Evolutionary conservation across 202 grass and related monocot species (phyloP), one percentile per base, ranked within the genome.

Genomic region (Saccharum hybrid): DNA sequence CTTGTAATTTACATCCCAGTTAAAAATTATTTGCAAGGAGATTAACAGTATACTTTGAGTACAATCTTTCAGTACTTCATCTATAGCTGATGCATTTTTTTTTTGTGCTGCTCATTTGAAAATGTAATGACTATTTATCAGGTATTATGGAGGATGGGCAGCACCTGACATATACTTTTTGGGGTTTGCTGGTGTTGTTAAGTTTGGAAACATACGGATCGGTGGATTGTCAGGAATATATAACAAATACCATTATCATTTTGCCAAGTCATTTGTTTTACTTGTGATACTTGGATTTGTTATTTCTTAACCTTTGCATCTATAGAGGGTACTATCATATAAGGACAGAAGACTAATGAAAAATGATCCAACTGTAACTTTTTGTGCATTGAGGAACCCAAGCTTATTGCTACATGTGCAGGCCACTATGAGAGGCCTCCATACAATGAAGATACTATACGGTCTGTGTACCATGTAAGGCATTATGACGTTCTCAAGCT

Each of bases 101-200:
- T 36, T 46, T 60, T 66, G 66, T 63, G 56, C 14, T 84, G 8
- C 37, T 83, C 8, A 78, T 68, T 81, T 8, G 66, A 23, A 80
- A 80, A 81, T 92, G 42, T 80, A 23, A 66, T 26, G 8, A 51
- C 19, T 83, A 14, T n/a, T 68, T 78, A 36, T 48, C 83, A 98
- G 89, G 85, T 98, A 98, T 64, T 98, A 98, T 86, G 91, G 96
- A 31, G 96, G 96, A 85, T 98, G 96, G 96, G 89, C 89, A 83
- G 93, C 96, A 63, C 89, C 90, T 86, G 94, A 98, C 65, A 98
- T 98, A 52, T 98, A 89, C 78, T 98, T 98, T 85, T 92, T 92
- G 83, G 91, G 91, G 48, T 92, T 90, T 74, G 82, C 91, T 92
- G 96, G 89, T 61, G 93, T 96, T 84, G 88, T 98, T 79, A 96